A percentile compares a stretch with the other conserved stretches of the same genome.
phyloP scores from a whole-genome alignment of 495 filamentous ascomycete genomes.

The Symbiotaphrina buchneri region DNA sequence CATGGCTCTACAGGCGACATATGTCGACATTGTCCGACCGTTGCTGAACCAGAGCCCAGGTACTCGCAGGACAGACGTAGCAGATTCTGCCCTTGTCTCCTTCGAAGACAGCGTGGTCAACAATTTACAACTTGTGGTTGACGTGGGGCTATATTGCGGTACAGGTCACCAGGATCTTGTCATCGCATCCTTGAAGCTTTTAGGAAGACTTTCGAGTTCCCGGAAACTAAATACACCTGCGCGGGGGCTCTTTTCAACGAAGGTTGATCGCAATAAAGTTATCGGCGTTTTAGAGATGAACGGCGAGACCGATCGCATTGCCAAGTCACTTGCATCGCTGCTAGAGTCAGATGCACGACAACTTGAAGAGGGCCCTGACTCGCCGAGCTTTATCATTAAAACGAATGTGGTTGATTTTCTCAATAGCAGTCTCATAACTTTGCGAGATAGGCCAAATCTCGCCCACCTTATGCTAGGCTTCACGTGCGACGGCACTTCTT shows the following conservation, averaged over 20 bases:
- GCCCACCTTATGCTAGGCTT: slow-evolving; percentile 88
- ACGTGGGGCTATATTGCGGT: slow-evolving; percentile 65
- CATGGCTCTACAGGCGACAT: slow-evolving; percentile 74
- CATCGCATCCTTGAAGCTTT: slow-evolving; percentile 48
- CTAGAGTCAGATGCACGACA: slow-evolving; percentile 39
- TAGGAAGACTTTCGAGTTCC: slow-evolving; percentile 71
- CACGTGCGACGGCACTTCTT: slow-evolving; percentile 36
- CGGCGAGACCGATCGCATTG: slow-evolving; percentile 43
- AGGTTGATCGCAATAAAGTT: slow-evolving; percentile 46
- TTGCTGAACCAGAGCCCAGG: slow-evolving; percentile 34
- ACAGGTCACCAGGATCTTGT: slow-evolving; percentile 56
- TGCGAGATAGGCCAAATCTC: slow-evolving; percentile 51
- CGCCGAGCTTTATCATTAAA: slow-evolving; percentile 53
- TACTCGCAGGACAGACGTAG: slow-evolving; percentile 23
- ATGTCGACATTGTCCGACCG: slow-evolving; percentile 66
- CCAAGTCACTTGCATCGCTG: slow-evolving; percentile 38
- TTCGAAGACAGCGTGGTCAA: slow-evolving; percentile 85
- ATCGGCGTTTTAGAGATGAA: slow-evolving; percentile 55
- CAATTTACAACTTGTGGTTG: slow-evolving; percentile 49
- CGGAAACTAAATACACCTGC: slow-evolving; percentile 32
- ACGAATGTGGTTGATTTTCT: slow-evolving; percentile 61
- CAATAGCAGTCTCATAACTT: slow-evolving; percentile 46
- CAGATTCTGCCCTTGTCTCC: slow-evolving; percentile 51
- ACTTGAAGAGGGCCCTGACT: slow-evolving; percentile 32
- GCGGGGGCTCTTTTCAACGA: slow-evolving; percentile 8